Evolutionary conservation across 2,329 filamentous ascomycete genomes (phyloP).

Genomic region (Aspergillus luchuensis): DNA sequence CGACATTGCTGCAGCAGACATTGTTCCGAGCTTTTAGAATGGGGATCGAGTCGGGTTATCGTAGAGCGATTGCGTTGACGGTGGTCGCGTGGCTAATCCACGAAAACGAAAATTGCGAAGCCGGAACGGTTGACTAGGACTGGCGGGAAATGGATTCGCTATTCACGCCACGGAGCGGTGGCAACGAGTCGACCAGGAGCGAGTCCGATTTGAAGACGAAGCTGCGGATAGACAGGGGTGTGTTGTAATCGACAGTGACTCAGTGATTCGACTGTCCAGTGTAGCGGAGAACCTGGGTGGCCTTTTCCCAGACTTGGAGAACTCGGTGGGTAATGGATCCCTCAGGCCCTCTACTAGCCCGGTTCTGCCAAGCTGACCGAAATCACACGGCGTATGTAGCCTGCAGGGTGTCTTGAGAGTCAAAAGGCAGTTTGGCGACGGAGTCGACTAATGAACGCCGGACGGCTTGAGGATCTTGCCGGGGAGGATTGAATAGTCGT

Average conservation of each 20-base stretch:
- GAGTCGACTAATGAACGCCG: slow-evolving; percentile 15
- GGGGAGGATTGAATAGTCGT: slow-evolving; percentile 32
- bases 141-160: slow-evolving; percentile 20
- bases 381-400: slow-evolving; percentile 6
- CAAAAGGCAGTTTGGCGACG: slow-evolving; percentile 12
- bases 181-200: slow-evolving; percentile 6
- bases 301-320: slow-evolving; percentile 30
- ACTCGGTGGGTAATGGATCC: slow-evolving; percentile 31
- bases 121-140: slow-evolving; percentile 24
- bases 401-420: background rate
- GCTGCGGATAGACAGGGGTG: background rate
- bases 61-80: slow-evolving; percentile 47
- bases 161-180: slow-evolving; percentile 16
- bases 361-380: slow-evolving; percentile 25
- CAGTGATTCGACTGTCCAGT: slow-evolving; percentile 17
- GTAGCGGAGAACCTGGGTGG: slow-evolving; percentile 29
- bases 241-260: slow-evolving; percentile 9
- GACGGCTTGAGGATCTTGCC: slow-evolving; percentile 29
- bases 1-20: slow-evolving; percentile 54
- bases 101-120: slow-evolving; percentile 37
- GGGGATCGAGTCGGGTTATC: background rate
- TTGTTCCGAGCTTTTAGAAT: slow-evolving; percentile 24
- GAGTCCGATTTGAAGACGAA: background rate
- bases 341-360: slow-evolving; percentile 27
- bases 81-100: slow-evolving; percentile 47